These are phyloP conservation scores for Sugiyamaella valdiviana DNA, from an alignment of 805 yeast genomes.

Conservation along the genomic window DNA sequence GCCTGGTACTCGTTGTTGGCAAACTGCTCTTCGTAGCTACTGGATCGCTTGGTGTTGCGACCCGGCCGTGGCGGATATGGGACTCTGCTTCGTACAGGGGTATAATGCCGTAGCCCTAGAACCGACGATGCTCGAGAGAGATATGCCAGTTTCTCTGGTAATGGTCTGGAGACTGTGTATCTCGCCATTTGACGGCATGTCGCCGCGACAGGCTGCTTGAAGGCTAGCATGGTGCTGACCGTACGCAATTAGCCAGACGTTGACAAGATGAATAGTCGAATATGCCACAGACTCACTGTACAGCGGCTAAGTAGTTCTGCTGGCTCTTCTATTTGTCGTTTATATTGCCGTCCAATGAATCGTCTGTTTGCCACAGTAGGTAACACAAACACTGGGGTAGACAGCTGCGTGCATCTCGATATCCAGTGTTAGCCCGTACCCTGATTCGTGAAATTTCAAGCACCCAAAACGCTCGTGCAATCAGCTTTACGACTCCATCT, in stretches of 20 bases:
- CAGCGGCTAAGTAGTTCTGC: too few species aligned
- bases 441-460: background rate
- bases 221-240: too few species aligned
- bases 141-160: background rate
- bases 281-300: too few species aligned
- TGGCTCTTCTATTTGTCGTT: too few species aligned
- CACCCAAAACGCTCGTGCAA: background rate
- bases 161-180: background rate
- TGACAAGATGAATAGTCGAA: too few species aligned
- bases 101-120: background rate
- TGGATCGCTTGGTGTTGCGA: background rate
- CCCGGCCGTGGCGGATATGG: constrained; percentile 9
- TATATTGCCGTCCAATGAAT: too few species aligned
- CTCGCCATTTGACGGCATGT: background rate
- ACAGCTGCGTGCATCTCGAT: background rate
- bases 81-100: constrained; percentile 7
- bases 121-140: background rate
- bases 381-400: too few species aligned
- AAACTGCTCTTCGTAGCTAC: background rate
- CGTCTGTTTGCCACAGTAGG: too few species aligned
- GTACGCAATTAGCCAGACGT: too few species aligned
- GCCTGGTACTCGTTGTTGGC: background rate
- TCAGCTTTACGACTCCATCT: background rate
- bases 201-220: too few species aligned
- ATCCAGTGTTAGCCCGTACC: background rate